Evolutionary conservation across 441 rosid species (phyloP), one percentile per base, ranked within the genome.

Genomic region (Euphorbia celastroides): DNA sequence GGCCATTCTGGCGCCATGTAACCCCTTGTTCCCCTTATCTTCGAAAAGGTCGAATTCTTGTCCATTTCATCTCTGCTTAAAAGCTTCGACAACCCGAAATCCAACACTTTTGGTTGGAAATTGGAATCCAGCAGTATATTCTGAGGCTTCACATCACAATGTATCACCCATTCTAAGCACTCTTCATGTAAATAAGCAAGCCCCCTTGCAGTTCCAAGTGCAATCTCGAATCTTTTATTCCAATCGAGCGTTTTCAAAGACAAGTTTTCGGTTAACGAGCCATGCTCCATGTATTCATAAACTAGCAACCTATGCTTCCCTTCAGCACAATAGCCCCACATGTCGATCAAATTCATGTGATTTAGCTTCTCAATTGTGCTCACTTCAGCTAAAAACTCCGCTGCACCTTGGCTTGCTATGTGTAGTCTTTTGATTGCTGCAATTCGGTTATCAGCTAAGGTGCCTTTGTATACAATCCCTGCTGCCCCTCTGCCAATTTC

Each of bases 401-500:
- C 78, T 31, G 66, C 78, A 31, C 69, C 78, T 56, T 66, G 64
- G 27, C 62, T 26, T 0, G 71, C 36, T 38, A 12, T 57, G 17
- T 48, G n/a, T 0, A 74, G 72, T 38, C 22, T 48, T 32, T 74
- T 74, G 52, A 74, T 62, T 48, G 78, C 78, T 3, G 60, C 74
- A 7, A 66, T 57, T 44, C 72, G 64, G 30, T 56, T 5, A 41
- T 61, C 65, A 0, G 57, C 27, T 23, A 70, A 19, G 2, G 3
- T 57, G 7, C 97, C 98, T 73, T 83, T 90, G 72, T 76, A 93
- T 34, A 93, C 98, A 30, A 84, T 83, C 12, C 98, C 95, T 25
- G 91, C 92, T 41, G 83, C 96, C 48, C 98, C 98, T 63, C 91
- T 90, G 61, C 91, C 84, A 2, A 82, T 80, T 64, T 86, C 94